Evolutionary conservation across 306 rosid genomes (phyloP).

Genomic region (Fragaria nilgerrensis): DNA sequence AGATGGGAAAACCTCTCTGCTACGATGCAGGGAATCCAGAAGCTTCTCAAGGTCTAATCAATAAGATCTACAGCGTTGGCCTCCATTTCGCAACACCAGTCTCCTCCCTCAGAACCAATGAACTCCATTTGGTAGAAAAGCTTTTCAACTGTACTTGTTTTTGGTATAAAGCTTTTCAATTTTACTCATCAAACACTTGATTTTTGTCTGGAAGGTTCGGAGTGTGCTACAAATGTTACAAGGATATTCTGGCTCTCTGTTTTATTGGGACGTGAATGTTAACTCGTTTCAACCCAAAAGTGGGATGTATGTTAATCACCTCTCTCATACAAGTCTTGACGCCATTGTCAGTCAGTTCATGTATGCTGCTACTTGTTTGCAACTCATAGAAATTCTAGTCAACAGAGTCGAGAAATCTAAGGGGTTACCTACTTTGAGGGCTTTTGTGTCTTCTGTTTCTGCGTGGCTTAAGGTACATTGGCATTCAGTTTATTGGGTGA

Average conservation of each 20-base stretch:
- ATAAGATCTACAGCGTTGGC: constrained; percentile 54
- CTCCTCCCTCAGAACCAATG: constrained; percentile 62
- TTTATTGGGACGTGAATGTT: constrained; percentile 56
- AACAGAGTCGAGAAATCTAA: constrained; percentile 40
- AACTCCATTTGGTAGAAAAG: constrained; percentile 65
- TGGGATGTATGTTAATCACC: constrained; percentile 61
- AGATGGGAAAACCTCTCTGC: no score
- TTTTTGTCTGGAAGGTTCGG: constrained; percentile 51
- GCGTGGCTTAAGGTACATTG: constrained; percentile 71
- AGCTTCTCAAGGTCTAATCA: constrained; percentile 51
- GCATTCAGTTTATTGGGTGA: neutral
- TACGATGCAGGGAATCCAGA: constrained; percentile 48
- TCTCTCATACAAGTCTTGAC: constrained; percentile 65
- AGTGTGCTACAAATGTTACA: constrained; percentile 84
- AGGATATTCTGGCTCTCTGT: constrained; percentile 72
- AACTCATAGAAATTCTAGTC: constrained; percentile 44
- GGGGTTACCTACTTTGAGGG: constrained; percentile 67
- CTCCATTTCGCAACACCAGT: constrained; percentile 65
- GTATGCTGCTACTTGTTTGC: constrained; percentile 82
- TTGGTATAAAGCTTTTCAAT: neutral
- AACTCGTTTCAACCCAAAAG: constrained; percentile 48
- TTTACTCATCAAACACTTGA: neutral
- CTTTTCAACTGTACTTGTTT: no score
- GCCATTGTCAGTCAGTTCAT: constrained; percentile 60
- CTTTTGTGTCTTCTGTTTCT: constrained; percentile 62